These are phyloP conservation scores for Cladosporium sphaerospermum DNA, from an alignment of 2,329 filamentous ascomycete species.

Conservation along the genomic window DNA sequence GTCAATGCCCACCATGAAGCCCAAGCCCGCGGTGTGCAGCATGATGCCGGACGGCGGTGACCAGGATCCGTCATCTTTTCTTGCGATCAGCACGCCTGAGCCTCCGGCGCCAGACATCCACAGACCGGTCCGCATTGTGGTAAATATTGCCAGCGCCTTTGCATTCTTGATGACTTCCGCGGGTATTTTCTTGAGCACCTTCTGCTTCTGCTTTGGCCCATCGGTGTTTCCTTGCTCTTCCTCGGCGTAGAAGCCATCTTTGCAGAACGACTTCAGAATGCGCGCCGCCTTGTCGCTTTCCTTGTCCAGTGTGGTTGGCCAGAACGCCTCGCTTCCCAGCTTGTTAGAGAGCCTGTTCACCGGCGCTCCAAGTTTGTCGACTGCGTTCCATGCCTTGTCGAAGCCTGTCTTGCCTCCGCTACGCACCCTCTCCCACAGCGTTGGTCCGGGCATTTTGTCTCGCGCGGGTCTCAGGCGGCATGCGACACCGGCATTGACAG, in stretches of 20 bases:
- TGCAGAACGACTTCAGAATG: slow-evolving; percentile 86
- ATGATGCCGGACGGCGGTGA: slow-evolving; percentile 86
- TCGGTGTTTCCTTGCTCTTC: slow-evolving; percentile 38
- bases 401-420: slow-evolving; percentile 58
- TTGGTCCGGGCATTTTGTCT: slow-evolving; percentile 11
- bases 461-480: background rate
- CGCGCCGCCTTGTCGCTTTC: slow-evolving; percentile 88
- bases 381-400: slow-evolving; percentile 63
- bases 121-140: slow-evolving; percentile 86
- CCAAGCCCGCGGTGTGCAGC: slow-evolving; percentile 80
- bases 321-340: slow-evolving; percentile 74
- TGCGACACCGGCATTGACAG: background rate
- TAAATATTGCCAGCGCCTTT: slow-evolving; percentile 87
- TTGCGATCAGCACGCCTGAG: slow-evolving; percentile 77
- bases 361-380: slow-evolving; percentile 61
- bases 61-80: slow-evolving; percentile 82
- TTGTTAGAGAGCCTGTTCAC: slow-evolving; percentile 78
- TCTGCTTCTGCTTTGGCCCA: slow-evolving; percentile 55
- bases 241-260: slow-evolving; percentile 64
- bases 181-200: slow-evolving; percentile 75
- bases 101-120: slow-evolving; percentile 90
- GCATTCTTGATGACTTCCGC: slow-evolving; percentile 77
- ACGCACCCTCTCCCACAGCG: slow-evolving; percentile 51
- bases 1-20: slow-evolving; percentile 85
- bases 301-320: slow-evolving; percentile 77